Base-by-base conservation (phyloP, 306 rosid genomes). In the Acacia acuminata region DNA sequence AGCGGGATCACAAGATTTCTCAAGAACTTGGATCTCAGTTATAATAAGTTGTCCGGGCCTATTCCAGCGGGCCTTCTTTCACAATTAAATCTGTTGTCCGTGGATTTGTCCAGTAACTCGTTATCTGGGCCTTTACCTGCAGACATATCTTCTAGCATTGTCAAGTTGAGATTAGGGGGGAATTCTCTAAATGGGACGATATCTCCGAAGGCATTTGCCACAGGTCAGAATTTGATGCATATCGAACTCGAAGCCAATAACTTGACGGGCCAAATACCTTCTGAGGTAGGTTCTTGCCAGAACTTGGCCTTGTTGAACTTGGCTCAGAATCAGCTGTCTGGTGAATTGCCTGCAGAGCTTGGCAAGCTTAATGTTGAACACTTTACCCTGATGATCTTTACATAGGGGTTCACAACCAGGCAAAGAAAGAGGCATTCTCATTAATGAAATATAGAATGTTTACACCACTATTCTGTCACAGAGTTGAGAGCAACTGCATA, bases 111-210 rank as follows among this genome's bases (percentile, higher is more conserved):
- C 11, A 1, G 63, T 60, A 96, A 96, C 72, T 7, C 0, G 20
- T 81, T 96, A 24, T 17, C 7, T 1, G 99, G 98, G 24, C 2
- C 65, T 5, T 63, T 96, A 17, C 99, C 96, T 11, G 3, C 25
- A 47, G 27, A 9, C 3, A 19, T 94, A 27, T 92, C 98, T 66
- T 0, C 10, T 25, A 84, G 66, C 60, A 79, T 96, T 77, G 72
- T 85, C 32, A 87, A 94, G 84, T 78, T 96, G 91, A 91, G 99
- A 82, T 50, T 94, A 48, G 97, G 99, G 43, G 55, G 60, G 55
- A 96, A 96, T 85, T 14, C 0, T 0, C 90, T 96, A 34, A 71
- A 16, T 47, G 97, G 88, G 56, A 45, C 0, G 27, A 79, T 96
- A 78, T 90, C 94, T 47, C 10, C 79, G 4, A 75, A 19, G 30